Evolutionary conservation across 2,329 filamentous ascomycete genomes (phyloP).

Genomic region (Sclerotinia nivalis): DNA sequence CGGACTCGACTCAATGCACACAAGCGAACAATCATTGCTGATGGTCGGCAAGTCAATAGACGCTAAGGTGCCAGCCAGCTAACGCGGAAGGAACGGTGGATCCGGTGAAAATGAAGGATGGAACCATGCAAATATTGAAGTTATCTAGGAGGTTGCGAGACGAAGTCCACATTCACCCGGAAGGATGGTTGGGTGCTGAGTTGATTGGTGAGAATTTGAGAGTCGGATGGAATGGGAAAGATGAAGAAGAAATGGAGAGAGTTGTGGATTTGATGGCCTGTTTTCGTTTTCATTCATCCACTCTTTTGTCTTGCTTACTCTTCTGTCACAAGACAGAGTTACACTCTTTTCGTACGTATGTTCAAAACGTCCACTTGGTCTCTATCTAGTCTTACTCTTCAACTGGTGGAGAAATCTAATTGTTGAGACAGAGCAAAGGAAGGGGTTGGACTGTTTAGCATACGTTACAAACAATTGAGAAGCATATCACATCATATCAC

Average conservation of each 20-base stretch:
- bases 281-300: not conserved
- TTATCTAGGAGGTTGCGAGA: not conserved
- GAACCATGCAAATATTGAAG: not conserved
- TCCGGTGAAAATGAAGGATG: not conserved
- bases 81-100: not conserved
- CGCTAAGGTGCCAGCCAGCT: constrained; percentile 6
- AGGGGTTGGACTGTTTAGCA: not conserved
- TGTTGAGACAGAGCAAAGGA: not conserved
- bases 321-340: not conserved
- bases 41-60: not conserved
- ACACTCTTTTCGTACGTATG: not conserved
- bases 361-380: not conserved
- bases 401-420: not conserved
- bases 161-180: not conserved
- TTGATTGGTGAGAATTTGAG: not conserved
- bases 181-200: not conserved
- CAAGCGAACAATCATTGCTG: not conserved
- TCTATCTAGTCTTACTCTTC: not conserved
- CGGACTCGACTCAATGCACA: not conserved
- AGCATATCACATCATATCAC: not conserved
- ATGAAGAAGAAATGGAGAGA: not conserved
- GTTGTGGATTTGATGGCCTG: not conserved
- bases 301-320: constrained; percentile 2
- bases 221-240: not conserved
- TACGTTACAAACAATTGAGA: not conserved